A percentile compares a stretch with the other conserved stretches of the same genome.
phyloP scores from a whole-genome alignment of 306 rosid genomes.

The Lagenaria siceraria region DNA sequence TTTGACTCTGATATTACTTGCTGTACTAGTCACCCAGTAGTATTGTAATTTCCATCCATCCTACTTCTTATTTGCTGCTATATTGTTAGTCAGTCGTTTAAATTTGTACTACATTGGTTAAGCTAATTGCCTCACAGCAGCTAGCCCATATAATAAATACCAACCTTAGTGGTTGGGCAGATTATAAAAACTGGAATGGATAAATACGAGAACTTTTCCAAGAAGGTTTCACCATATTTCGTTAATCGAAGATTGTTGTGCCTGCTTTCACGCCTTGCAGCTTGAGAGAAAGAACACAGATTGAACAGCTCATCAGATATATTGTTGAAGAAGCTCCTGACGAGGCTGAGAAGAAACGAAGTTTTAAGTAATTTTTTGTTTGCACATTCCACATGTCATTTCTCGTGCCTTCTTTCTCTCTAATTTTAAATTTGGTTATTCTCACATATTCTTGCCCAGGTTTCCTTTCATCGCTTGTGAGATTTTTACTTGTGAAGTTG shows the following conservation, averaged over 20 bases:
- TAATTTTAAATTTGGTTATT: conserved; percentile 19
- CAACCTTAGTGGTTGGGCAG: neutral
- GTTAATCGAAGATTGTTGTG: conserved; percentile 3
- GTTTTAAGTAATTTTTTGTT: conserved; percentile 60
- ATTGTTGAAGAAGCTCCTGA: conserved; percentile 88
- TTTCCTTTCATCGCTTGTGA: conserved; percentile 96
- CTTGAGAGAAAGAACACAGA: conserved; percentile 73
- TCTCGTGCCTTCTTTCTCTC: conserved; percentile 5
- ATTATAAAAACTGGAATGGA: neutral
- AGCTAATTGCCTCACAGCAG: neutral
- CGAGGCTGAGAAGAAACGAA: conserved; percentile 83
- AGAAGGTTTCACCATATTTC: neutral
- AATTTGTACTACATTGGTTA: neutral
- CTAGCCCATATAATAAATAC: neutral
- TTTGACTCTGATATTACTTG: neutral
- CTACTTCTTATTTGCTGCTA: neutral
- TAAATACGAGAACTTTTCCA: neutral
- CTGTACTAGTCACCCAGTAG: neutral
- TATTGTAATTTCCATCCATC: neutral
- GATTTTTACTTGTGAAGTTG: conserved; percentile 96
- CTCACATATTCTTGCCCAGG: conserved; percentile 34
- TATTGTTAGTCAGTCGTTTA: neutral
- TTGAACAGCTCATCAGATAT: conserved; percentile 63
- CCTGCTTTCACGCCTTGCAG: conserved; percentile 30
- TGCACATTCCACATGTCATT: conserved; percentile 8